Base-by-base conservation (phyloP, 179 eudicot species). In the Beta corolliflora region DNA sequence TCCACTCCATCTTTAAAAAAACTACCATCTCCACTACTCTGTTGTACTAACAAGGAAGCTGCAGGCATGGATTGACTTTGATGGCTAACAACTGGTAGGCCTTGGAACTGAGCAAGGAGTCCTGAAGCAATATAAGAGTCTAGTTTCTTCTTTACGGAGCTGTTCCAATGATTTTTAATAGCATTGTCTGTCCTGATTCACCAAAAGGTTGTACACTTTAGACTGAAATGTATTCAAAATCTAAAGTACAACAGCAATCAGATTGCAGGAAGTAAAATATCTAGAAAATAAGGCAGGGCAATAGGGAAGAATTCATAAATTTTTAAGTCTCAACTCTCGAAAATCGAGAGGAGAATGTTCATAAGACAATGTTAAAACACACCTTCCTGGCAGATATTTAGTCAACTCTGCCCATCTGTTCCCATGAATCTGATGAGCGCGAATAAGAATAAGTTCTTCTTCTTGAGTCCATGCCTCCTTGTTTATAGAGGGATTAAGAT, bases 381-480 rank as follows among this genome's bases (percentile, higher is more conserved):
- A 94, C 99, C 99, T 94, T 80, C 99, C 99, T 52, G 93, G 99
- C 82, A 97, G 83, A 84, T 87, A 89, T 78, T 97, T 97, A 12
- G 95, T 88, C 80, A 97, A 85, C 87, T 97, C 99, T 54, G 99
- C 99, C 99, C 99, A 97, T 84, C 92, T 90, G 85, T 97, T 97
- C 72, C 99, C 99, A 84, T 93, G 88, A 45, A 91, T 84, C 84
- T 94, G 97, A 88, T 97, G 99, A 75, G 93, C 98, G 36, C 83
- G 95, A 85, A 97, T 91, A 76, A 97, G 81, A 77, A 91, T 79
- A 81, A 97, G 72, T 84, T 97, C 99, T 87, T 97, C 99, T 78
- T 97, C 98, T 84, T 94, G 97, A 67, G 95, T 94, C 99, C 99
- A 97, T 61, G 98, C 97, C 86, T 97, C 95, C 86, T 93, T 97